A percentile compares a stretch with the other conserved stretches of the same genome.
phyloP scores from a whole-genome alignment of 768 basidiomycete genomes.

The Paxillus involutus region DNA sequence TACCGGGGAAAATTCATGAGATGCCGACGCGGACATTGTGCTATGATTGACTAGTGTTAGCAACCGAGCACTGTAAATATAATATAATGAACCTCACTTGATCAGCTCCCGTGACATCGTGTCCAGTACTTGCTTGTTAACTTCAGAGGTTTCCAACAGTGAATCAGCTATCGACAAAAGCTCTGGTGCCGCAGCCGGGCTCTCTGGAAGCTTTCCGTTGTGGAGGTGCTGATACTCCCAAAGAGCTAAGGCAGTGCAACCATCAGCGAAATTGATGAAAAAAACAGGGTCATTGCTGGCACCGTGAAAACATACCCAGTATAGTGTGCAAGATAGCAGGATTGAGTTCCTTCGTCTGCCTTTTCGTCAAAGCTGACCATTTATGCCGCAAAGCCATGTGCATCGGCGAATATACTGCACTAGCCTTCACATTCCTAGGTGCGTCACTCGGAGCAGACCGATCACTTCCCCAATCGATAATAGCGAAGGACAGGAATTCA shows the following conservation, averaged over 20 bases:
- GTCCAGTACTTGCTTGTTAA: slow-evolving; percentile 67
- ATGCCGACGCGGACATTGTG: slow-evolving; percentile 64
- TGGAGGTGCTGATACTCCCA: slow-evolving; percentile 79
- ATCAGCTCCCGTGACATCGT: slow-evolving; percentile 58
- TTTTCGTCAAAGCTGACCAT: slow-evolving; percentile 70
- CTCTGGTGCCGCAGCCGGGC: slow-evolving; percentile 46
- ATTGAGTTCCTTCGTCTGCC: slow-evolving; percentile 82
- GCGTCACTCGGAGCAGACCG: slow-evolving; percentile 59
- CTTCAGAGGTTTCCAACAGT: slow-evolving; percentile 58
- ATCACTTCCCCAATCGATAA: slow-evolving; percentile 43
- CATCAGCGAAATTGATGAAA: slow-evolving; percentile 12
- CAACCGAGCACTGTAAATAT: not conserved
- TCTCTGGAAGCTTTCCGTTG: slow-evolving; percentile 55
- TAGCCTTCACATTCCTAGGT: slow-evolving; percentile 59
- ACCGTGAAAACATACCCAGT: slow-evolving; percentile 49
- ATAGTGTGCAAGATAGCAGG: slow-evolving; percentile 71
- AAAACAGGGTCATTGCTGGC: not conserved
- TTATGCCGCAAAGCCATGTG: slow-evolving; percentile 60
- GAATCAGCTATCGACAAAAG: slow-evolving; percentile 65
- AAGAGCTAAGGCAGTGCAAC: slow-evolving; percentile 48
- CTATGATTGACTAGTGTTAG: slow-evolving; percentile 40
- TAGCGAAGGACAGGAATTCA: not conserved
- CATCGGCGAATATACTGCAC: slow-evolving; percentile 65
- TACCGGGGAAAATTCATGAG: slow-evolving; percentile 87
- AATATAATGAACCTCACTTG: slow-evolving; percentile 42